Evolutionary conservation across 768 basidiomycete genomes (phyloP), one percentile per base, ranked within the genome.

Genomic region (Grammothele lineata): DNA sequence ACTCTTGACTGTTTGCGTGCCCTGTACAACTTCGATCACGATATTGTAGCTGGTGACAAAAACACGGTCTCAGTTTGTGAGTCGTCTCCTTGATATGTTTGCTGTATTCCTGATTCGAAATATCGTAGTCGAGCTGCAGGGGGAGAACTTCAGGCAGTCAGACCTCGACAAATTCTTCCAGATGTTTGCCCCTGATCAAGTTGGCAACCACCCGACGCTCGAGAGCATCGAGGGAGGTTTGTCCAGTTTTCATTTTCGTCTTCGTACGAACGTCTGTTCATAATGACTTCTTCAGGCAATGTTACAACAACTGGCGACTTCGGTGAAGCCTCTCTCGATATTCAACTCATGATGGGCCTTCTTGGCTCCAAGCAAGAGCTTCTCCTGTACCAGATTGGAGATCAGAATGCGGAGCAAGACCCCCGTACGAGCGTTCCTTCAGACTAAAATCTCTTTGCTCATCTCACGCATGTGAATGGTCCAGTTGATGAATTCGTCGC

Each of bases 401-500:
- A 14, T n/a, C n/a, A n/a, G n/a, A n/a, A n/a, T n/a, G n/a, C n/a
- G n/a, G n/a, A n/a, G n/a, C n/a, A n/a, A n/a, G n/a, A n/a, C n/a
- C n/a, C n/a, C n/a, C n/a, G n/a, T n/a, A n/a, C n/a, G n/a, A n/a
- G n/a, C n/a, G n/a, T n/a, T n/a, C n/a, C n/a, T n/a, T n/a, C n/a
- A n/a, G n/a, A n/a, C n/a, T n/a, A n/a, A n/a, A n/a, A n/a, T n/a
- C n/a, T n/a, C n/a, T n/a, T n/a, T n/a, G n/a, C n/a, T n/a, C n/a
- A n/a, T n/a, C n/a, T n/a, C n/a, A n/a, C n/a, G n/a, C n/a, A n/a
- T n/a, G n/a, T n/a, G n/a, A n/a, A n/a, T n/a, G n/a, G n/a, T n/a
- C n/a, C n/a, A 5, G 71, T 72, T 55, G 62, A 71, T 56, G 74
- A 71, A 40, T 67, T 70, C 50, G 65, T 76, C n/a, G 73, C 74